phyloP scores from a whole-genome alignment of 371 early-diverging fungal species.

The Haplosporangium sp. region DNA sequence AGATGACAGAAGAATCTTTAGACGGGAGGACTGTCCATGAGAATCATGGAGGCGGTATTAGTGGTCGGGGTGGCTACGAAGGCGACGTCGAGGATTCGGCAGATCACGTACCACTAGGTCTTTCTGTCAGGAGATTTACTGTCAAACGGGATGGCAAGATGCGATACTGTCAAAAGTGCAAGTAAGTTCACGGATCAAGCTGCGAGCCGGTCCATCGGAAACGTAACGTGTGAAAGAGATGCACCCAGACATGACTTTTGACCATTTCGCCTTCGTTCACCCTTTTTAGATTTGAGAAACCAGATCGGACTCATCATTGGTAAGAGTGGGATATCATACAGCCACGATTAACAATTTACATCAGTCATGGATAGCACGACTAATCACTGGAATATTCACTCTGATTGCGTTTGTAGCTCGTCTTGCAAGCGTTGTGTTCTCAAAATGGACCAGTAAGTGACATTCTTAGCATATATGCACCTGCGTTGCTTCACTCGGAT shows the following conservation, averaged over 20 bases:
- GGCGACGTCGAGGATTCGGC: conserved; percentile 20
- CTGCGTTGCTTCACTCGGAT: too few species aligned
- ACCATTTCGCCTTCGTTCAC: too few species aligned
- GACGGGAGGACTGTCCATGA: conserved; percentile 15
- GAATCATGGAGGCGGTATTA: neutral
- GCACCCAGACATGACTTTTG: neutral
- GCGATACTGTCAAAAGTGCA: conserved; percentile 59
- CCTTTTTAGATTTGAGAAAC: conserved; percentile 41
- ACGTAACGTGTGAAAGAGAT: neutral
- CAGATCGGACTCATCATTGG: conserved; percentile 59
- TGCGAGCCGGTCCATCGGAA: neutral
- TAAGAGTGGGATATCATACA: neutral
- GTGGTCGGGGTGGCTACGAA: conserved; percentile 9
- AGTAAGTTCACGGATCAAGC: conserved; percentile 24
- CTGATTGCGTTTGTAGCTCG: conserved; percentile 4
- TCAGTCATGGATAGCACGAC: too few species aligned
- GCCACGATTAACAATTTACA: too few species aligned
- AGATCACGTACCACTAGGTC: conserved; percentile 28
- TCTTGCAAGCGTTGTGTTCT: conserved; percentile 55
- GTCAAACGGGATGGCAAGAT: conserved; percentile 57
- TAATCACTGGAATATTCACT: neutral
- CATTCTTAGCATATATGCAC: too few species aligned
- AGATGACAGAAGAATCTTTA: conserved; percentile 16
- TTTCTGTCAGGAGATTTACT: conserved; percentile 35
- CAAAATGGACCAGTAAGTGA: conserved; percentile 59